phyloP scores from a whole-genome alignment of 768 basidiomycete species.

The Collybiopsis confluens region DNA sequence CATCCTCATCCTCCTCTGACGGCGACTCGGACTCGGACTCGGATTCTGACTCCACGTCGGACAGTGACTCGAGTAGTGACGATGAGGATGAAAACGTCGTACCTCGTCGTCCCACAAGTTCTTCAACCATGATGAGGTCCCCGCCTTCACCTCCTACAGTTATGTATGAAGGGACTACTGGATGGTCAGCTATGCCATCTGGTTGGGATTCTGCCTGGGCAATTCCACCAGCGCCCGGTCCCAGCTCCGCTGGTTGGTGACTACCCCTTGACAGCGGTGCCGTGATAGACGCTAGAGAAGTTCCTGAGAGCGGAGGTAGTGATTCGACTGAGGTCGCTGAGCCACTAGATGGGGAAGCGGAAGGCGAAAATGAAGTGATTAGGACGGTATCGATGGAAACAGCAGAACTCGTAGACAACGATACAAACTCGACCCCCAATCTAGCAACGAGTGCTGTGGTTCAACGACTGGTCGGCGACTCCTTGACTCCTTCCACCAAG shows the following conservation, averaged over 20 bases:
- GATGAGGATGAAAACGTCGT: slow-evolving; percentile 9
- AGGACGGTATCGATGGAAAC: too few relatives aligned
- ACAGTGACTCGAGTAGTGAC: slow-evolving; percentile 3
- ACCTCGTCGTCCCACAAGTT: background rate
- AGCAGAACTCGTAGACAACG: background rate
- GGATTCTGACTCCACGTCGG: slow-evolving; percentile 2
- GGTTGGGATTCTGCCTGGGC: background rate
- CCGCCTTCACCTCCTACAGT: background rate
- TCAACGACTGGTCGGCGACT: background rate
- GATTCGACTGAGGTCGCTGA: background rate
- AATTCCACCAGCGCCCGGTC: background rate
- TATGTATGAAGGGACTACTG: background rate
- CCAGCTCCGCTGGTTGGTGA: background rate
- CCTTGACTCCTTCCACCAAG: background rate
- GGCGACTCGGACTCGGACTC: slow-evolving; percentile 6
- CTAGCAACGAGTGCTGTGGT: background rate
- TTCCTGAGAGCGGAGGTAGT: background rate
- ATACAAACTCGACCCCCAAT: background rate
- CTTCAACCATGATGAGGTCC: background rate
- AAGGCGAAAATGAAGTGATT: background rate
- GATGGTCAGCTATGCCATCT: background rate
- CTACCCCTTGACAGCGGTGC: background rate
- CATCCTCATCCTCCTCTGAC: background rate
- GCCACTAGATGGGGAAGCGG: background rate
- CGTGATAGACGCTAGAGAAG: background rate